Evolutionary conservation across 352 stramenopile genomes (phyloP).

Genomic region (Phytopythium helicoides): DNA sequence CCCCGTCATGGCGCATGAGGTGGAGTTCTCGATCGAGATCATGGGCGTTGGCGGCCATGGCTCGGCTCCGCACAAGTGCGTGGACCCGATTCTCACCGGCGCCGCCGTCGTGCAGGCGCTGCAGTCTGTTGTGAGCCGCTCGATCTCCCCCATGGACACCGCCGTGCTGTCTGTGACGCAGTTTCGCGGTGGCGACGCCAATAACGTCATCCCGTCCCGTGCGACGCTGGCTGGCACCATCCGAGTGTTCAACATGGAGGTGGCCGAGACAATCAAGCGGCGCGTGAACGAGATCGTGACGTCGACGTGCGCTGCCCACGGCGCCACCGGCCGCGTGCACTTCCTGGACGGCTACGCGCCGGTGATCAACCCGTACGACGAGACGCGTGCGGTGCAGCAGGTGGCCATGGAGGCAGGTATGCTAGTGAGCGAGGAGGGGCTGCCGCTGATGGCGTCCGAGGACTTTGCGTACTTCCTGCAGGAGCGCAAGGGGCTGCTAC

Average conservation of each 20-base stretch:
- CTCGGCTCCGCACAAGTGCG: slow-evolving; percentile 89
- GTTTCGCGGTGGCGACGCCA: slow-evolving; percentile 90
- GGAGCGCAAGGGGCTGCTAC: slow-evolving; percentile 79
- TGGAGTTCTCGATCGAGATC: slow-evolving; percentile 93
- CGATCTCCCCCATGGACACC: slow-evolving; percentile 87
- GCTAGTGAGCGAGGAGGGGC: slow-evolving; percentile 73
- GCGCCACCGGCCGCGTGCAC: slow-evolving; percentile 58
- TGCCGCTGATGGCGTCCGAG: slow-evolving; percentile 93
- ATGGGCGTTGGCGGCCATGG: slow-evolving; percentile 92
- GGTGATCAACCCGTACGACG: slow-evolving; percentile 75
- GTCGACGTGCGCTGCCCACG: slow-evolving; percentile 81
- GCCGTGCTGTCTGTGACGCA: slow-evolving; percentile 92
- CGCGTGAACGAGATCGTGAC: slow-evolving; percentile 84
- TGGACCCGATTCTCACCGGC: slow-evolving; percentile 92
- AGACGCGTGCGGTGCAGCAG: slow-evolving; percentile 77
- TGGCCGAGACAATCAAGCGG: slow-evolving; percentile 77
- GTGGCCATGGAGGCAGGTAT: slow-evolving; percentile 67
- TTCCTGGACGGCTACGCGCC: slow-evolving; percentile 75
- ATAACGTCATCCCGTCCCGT: slow-evolving; percentile 93
- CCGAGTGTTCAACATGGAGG: slow-evolving; percentile 88
- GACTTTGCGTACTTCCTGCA: slow-evolving; percentile 93
- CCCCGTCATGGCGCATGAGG: slow-evolving; percentile 90
- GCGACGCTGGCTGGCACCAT: slow-evolving; percentile 91
- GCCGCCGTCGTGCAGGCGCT: slow-evolving; percentile 90
- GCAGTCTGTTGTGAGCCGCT: slow-evolving; percentile 92